phyloP scores from a whole-genome alignment of 2,329 filamentous ascomycete species.

The Beauveria australis region DNA sequence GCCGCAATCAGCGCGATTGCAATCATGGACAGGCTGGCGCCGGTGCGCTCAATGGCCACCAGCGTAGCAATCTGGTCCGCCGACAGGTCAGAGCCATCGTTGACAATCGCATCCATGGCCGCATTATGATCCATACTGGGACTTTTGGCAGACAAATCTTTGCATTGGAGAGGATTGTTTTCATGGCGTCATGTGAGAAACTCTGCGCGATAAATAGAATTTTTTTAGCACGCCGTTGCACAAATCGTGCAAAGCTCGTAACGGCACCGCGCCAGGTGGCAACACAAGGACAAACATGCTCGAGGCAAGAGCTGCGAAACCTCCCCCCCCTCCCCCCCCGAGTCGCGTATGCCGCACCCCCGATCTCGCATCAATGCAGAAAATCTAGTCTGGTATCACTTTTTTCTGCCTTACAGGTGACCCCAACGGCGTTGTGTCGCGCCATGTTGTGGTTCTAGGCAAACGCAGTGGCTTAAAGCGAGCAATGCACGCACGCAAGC shows the following conservation, averaged over 20 bases:
- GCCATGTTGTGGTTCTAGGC: not conserved
- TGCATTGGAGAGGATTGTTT: not conserved
- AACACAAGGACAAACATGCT: conserved; percentile 3
- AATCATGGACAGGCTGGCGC: conserved; percentile 44
- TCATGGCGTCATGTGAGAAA: not conserved
- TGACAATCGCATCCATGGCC: not conserved
- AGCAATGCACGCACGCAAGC: not conserved
- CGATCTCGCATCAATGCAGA: not conserved
- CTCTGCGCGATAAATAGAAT: not conserved
- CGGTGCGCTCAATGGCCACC: conserved; percentile 43
- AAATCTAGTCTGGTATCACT: not conserved
- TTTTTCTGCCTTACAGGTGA: not conserved
- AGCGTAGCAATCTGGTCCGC: conserved; percentile 33
- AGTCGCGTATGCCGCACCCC: not conserved
- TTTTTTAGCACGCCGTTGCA: not conserved
- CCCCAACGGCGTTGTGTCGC: not conserved
- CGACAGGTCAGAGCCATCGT: conserved; percentile 19
- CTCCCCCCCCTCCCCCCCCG: not conserved
- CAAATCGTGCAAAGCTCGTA: conserved; percentile 1
- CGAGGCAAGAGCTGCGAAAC: conserved; percentile 9
- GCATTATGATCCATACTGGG: not conserved
- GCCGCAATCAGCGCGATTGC: conserved; percentile 42
- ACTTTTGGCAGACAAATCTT: not conserved
- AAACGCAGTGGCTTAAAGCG: not conserved
- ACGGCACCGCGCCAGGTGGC: conserved; percentile 5